phyloP scores from a whole-genome alignment of 2,329 filamentous ascomycete species.

The Ascosphaera pollenicola region DNA sequence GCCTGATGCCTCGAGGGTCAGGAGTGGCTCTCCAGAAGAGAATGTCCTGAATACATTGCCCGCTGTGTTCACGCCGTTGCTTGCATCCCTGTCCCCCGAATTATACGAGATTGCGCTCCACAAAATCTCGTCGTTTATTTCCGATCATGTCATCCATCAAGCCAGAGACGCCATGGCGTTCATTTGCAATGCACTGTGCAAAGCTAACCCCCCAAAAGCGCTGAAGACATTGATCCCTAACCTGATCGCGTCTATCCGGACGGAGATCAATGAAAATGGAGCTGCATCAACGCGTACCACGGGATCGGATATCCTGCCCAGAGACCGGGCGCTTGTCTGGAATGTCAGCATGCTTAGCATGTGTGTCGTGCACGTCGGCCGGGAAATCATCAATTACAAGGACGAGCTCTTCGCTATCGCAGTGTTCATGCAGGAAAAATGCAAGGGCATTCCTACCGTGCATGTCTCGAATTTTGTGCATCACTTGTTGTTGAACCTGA shows the following conservation, averaged over 20 bases:
- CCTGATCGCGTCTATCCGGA: conserved; percentile 74
- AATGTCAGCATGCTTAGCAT: conserved; percentile 93
- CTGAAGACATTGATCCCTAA: conserved; percentile 79
- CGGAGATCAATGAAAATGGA: conserved; percentile 91
- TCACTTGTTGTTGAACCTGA: conserved; percentile 82
- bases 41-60: conserved; percentile 92
- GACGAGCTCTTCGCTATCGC: conserved; percentile 78
- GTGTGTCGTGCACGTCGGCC: conserved; percentile 90
- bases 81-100: conserved; percentile 77
- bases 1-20: conserved; percentile 69
- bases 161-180: conserved; percentile 96
- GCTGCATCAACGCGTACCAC: conserved; percentile 88
- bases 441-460: conserved; percentile 78
- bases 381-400: conserved; percentile 72
- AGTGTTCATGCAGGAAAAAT: conserved; percentile 89
- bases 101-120: conserved; percentile 81
- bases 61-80: conserved; percentile 70
- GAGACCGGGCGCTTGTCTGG: conserved; percentile 88
- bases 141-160: conserved; percentile 88
- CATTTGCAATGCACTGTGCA: conserved; percentile 90
- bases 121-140: conserved; percentile 79
- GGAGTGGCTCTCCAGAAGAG: conserved; percentile 83
- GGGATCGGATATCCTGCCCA: conserved; percentile 76
- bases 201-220: conserved; percentile 84
- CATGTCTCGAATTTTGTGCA: conserved; percentile 97